A percentile compares a stretch with the other conserved stretches of the same genome.
phyloP scores from a whole-genome alignment of 2,329 filamentous ascomycete genomes.

The Fusarium mundagurra region DNA sequence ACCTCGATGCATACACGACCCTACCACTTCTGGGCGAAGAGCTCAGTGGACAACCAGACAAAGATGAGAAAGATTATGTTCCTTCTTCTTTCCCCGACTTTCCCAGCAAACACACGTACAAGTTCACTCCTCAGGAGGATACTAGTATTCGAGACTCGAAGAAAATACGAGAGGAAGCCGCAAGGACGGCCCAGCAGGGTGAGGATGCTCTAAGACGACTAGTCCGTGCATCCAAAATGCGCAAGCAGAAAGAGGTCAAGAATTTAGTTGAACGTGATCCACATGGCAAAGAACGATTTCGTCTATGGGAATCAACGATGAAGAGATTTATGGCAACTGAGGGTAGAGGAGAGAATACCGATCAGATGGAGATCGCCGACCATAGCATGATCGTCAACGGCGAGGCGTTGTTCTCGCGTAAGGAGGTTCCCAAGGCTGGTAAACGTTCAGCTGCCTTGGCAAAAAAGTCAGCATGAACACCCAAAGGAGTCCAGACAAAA shows the following conservation, averaged over 20 bases:
- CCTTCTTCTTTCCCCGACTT: constrained; percentile 69
- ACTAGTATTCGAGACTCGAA: constrained; percentile 60
- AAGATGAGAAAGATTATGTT: constrained; percentile 65
- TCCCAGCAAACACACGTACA: constrained; percentile 72
- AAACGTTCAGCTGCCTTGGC: constrained; percentile 50
- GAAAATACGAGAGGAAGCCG: constrained; percentile 68
- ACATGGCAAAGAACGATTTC: constrained; percentile 64
- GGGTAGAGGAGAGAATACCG: constrained; percentile 46
- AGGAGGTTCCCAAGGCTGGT: constrained; percentile 60
- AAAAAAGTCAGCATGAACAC: constrained; percentile 35
- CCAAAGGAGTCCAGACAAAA: background rate
- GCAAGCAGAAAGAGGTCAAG: constrained; percentile 72
- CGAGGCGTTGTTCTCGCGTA: constrained; percentile 62
- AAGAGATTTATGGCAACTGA: constrained; percentile 59
- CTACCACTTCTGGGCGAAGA: constrained; percentile 62
- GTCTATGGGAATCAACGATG: constrained; percentile 71
- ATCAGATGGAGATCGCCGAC: constrained; percentile 65
- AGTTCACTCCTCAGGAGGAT: constrained; percentile 64
- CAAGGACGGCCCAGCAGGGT: constrained; percentile 68
- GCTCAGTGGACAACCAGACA: constrained; percentile 67
- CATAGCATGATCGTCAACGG: constrained; percentile 73
- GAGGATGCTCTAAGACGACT: constrained; percentile 69
- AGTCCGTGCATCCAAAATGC: constrained; percentile 70
- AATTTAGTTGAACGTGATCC: constrained; percentile 63
- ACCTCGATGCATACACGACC: constrained; percentile 53